phyloP scores from a whole-genome alignment of 2,329 filamentous ascomycete genomes.

The Incumbomyces delicatus region DNA sequence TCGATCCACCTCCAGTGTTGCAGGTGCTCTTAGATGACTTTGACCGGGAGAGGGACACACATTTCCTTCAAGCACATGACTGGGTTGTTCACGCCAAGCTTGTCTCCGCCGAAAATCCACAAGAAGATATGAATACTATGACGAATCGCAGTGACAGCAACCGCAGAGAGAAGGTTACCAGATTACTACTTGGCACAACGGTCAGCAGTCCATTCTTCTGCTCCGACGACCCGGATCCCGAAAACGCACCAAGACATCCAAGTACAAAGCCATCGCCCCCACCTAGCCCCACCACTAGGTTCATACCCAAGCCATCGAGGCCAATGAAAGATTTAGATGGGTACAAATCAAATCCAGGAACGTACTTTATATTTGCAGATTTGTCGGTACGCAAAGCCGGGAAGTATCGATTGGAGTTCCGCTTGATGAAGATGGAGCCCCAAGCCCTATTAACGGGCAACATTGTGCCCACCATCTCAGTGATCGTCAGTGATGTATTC shows the following conservation, averaged over 20 bases:
- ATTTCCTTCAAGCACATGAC: conserved; percentile 28
- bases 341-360: conserved; percentile 24
- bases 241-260: conserved; percentile 31
- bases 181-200: conserved; percentile 16
- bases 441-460: conserved; percentile 7
- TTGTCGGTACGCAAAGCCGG: conserved; percentile 38
- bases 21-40: conserved; percentile 38
- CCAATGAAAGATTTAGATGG: conserved; percentile 7
- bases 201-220: conserved; percentile 34
- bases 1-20: conserved; percentile 39
- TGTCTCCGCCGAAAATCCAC: conserved; percentile 23
- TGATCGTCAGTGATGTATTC: conserved; percentile 16
- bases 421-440: conserved; percentile 31
- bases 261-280: conserved; percentile 9
- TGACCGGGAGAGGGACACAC: conserved; percentile 30
- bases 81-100: conserved; percentile 36
- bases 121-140: conserved; percentile 16
- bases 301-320: conserved; percentile 8
- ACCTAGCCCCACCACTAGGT: conserved; percentile 13
- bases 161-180: conserved; percentile 13
- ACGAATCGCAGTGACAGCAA: conserved; percentile 17
- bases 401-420: conserved; percentile 36
- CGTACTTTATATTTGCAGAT: conserved; percentile 41
- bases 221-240: conserved; percentile 34
- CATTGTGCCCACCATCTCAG: conserved; percentile 10